These are phyloP conservation scores for Pelargonium fulgidum DNA, from an alignment of 441 rosid species.

Conservation along the genomic window DNA sequence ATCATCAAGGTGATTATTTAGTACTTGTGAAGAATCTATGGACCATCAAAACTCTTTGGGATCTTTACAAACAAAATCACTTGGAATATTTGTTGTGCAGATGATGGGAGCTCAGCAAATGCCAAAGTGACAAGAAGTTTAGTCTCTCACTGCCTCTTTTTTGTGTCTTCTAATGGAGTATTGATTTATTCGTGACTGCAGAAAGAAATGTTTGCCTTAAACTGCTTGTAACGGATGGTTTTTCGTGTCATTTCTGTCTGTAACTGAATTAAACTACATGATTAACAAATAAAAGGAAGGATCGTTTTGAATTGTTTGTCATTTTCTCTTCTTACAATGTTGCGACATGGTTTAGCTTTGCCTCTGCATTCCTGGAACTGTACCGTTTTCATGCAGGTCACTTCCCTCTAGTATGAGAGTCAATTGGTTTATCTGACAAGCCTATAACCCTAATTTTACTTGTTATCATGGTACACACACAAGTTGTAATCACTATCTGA, in stretches of 20 bases:
- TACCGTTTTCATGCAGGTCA: no score
- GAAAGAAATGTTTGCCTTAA: neutral
- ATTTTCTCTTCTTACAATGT: no score
- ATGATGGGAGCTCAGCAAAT: conserved; percentile 49
- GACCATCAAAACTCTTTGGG: conserved; percentile 3
- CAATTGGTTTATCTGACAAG: no score
- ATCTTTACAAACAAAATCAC: neutral
- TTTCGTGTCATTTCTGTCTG: conserved; percentile 11
- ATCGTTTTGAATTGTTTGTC: no score
- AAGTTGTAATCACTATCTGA: no score
- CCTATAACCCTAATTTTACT: no score
- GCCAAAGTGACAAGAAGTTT: conserved; percentile 2
- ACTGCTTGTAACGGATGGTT: neutral
- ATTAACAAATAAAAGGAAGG: neutral
- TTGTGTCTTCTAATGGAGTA: conserved; percentile 7
- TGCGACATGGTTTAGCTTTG: no score
- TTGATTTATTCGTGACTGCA: neutral
- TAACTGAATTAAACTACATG: neutral
- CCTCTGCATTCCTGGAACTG: no score
- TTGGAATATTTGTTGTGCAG: conserved; percentile 32
- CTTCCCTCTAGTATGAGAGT: no score
- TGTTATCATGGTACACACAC: no score
- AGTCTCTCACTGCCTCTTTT: neutral
- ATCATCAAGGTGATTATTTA: conserved; percentile 53
- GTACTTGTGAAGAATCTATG: neutral